Conservation (phyloP, 345 rosid species). For the Diplotaxis tenuifolia region DNA sequence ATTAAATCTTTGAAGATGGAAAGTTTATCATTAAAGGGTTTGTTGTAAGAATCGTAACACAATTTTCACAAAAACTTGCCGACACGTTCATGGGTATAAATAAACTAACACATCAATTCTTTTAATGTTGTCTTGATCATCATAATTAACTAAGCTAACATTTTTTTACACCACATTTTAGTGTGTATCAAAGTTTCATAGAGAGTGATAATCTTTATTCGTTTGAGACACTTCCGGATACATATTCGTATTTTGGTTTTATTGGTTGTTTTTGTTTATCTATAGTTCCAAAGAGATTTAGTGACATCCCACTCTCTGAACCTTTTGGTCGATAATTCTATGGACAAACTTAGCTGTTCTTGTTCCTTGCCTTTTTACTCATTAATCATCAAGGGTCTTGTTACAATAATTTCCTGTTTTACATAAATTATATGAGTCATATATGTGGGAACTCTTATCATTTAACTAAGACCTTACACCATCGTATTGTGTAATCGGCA, state of each 20-base stretch:
- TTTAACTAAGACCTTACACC: not conserved
- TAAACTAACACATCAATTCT: too few species aligned
- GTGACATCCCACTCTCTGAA: conserved; percentile 25
- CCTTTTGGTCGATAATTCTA: conserved; percentile 26
- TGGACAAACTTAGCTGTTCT: conserved; percentile 27
- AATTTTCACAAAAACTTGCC: not conserved
- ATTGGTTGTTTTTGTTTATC: conserved; percentile 17
- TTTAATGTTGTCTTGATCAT: too few species aligned
- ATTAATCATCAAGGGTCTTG: conserved; percentile 26
- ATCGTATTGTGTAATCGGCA: not conserved
- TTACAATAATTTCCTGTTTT: conserved; percentile 15
- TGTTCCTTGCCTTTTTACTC: conserved; percentile 24
- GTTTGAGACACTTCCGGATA: not conserved
- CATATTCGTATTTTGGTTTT: conserved; percentile 4
- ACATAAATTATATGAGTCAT: not conserved
- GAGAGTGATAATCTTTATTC: not conserved
- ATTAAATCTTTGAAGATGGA: not conserved
- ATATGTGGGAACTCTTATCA: not conserved
- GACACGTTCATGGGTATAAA: not conserved
- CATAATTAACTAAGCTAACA: too few species aligned
- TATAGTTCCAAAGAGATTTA: not conserved
- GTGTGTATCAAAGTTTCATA: not conserved
- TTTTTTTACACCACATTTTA: too few species aligned
- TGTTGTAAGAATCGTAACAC: not conserved
- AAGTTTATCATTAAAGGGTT: not conserved